Evolutionary conservation across 345 rosid species (phyloP).

Genomic region (Murraya koenigii): DNA sequence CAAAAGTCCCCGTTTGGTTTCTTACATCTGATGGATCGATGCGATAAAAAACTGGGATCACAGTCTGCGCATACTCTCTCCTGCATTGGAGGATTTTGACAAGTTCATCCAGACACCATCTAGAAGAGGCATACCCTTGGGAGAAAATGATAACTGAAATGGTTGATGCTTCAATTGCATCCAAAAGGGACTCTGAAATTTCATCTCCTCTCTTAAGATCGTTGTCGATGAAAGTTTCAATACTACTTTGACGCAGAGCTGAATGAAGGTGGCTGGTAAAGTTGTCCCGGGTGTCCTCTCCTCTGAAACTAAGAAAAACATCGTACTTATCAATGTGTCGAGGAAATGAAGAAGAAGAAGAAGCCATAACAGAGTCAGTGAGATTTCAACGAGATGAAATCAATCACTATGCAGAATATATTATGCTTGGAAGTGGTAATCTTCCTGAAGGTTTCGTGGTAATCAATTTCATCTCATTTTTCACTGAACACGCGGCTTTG

Average conservation of each 20-base stretch:
- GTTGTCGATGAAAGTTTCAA: neutral
- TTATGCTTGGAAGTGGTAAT: too few species aligned
- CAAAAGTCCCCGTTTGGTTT: neutral
- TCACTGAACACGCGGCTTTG: too few species aligned
- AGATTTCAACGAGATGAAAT: too few species aligned
- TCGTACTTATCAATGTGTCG: neutral
- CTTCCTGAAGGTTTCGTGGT: too few species aligned
- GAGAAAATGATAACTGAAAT: neutral
- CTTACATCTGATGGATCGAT: neutral
- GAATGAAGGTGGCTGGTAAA: neutral
- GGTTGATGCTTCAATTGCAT: neutral
- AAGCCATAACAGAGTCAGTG: neutral
- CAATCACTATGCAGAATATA: too few species aligned
- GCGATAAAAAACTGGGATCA: neutral
- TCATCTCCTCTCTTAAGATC: neutral
- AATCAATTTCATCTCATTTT: too few species aligned
- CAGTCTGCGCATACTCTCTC: neutral
- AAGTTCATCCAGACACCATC: neutral
- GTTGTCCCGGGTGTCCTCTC: neutral
- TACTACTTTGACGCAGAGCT: neutral
- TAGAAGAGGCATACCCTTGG: neutral
- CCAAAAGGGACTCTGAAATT: neutral
- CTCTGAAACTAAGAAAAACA: neutral
- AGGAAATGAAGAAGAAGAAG: neutral
- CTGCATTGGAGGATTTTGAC: neutral